Base-by-base conservation (phyloP, 1,284 basidiomycete species). In the Irpex lacteus region DNA sequence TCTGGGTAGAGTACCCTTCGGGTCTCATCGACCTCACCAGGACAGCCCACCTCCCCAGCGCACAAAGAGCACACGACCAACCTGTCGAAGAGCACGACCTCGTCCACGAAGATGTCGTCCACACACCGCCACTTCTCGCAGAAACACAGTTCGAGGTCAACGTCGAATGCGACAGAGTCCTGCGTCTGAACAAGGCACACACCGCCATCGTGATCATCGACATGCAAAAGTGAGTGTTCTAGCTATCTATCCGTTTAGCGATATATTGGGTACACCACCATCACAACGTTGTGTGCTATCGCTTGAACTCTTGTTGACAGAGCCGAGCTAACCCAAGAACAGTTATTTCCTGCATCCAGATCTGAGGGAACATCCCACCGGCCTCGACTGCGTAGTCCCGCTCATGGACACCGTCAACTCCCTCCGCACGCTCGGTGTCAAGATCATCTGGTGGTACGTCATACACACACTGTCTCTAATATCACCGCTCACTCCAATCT, bases 271-370 rank as follows among this genome's bases (percentile, higher is more conserved):
- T 26, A 26, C 40, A 44, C 40, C 40, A 44, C 40, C 40, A 44
- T 44, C 66, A 80, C 68, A 74, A 47, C 34, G n/a, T 49, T 52
- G 53, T 7, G 6, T 26, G 4, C 44, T 55, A n/a, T 52, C 49
- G 8, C 21, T 26, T 56, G 32, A 56, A n/a, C n/a, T 11, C 47
- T 19, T 56, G 18, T 2, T n/a, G 40, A 19, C 44, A 56, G 11
- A 13, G 5, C n/a, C 11, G 19, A 19, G 56, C 53, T 62, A 50
- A 60, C 18, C 18, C 37, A 11, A 19, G 19, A 36, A 34, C 63
- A 88, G 86, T 75, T 89, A 81, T 74, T 89, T 90, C 74, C 76
- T 90, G 50, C 86, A 90, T 71, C 85, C 86, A 5, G 84, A 87
- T 63, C 67, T 90, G 54, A 73, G 84, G 56, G 75, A 77, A 36